phyloP scores from a whole-genome alignment of 257 asterid genomes.

The Solanum ahanhuiri region DNA sequence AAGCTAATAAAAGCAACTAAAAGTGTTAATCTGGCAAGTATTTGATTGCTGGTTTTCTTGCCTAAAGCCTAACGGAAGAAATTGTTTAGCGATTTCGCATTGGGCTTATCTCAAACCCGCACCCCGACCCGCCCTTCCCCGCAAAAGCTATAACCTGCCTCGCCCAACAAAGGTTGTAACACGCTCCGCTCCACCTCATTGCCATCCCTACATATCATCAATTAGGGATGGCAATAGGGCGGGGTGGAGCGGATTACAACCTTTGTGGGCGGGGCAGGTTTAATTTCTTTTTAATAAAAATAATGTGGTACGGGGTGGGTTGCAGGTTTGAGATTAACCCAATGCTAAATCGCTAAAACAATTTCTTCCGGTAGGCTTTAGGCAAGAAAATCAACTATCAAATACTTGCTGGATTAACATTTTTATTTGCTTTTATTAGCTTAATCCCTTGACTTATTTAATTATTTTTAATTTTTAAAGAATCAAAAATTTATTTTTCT shows the following conservation, averaged over 20 bases:
- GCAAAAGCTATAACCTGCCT: background rate
- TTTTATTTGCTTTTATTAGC: background rate
- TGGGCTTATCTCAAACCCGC: background rate
- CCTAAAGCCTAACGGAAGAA: background rate
- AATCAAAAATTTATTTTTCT: background rate
- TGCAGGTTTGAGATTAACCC: background rate
- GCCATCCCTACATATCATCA: background rate
- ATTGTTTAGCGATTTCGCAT: background rate
- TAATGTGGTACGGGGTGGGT: rapidly evolving
- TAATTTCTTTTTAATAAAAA: background rate
- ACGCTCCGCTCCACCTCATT: rapidly evolving
- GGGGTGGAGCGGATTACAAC: background rate
- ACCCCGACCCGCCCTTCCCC: background rate
- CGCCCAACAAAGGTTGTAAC: background rate
- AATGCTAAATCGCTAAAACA: background rate
- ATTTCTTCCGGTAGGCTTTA: background rate
- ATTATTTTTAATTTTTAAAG: background rate
- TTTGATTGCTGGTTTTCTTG: background rate
- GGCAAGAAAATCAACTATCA: background rate
- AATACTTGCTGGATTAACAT: background rate
- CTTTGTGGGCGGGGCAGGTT: background rate
- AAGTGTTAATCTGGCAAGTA: background rate
- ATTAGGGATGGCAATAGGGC: background rate
- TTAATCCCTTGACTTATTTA: background rate
- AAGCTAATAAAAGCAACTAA: background rate